Evolutionary conservation across 2,329 filamentous ascomycete genomes (phyloP), one percentile per base, ranked within the genome.

Genomic region (Aspergillus pseudonomiae): DNA sequence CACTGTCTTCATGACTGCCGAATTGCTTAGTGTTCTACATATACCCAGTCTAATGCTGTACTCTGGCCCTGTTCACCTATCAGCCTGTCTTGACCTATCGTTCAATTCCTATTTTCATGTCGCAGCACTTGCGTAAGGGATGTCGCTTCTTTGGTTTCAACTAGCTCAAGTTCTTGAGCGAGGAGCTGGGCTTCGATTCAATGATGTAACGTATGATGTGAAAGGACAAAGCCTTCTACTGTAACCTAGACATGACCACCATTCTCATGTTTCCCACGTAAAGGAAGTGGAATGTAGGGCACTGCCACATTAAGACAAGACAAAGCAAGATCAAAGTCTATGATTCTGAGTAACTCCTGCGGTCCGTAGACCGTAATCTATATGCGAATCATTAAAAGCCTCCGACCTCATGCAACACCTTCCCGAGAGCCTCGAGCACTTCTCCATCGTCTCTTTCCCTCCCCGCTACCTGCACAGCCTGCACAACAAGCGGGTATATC

Each of bases 401-500:
- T 14, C 89, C 88, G 30, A 92, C 84, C 34, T 86, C 85, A 58
- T 88, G 84, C 65, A 93, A 76, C 14, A 88, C 87, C 70, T 84
- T 84, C 11, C 84, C 82, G 11, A 92, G 75, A 65, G 89, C 79
- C 45, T 78, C 78, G 4, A 80, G 67, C 24, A 80, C 72, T 46
- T 73, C 70, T 14, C 75, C 74, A 66, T 78, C 75, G 63, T 78
- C 76, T 11, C 70, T 73, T 63, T 79, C 77, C 64, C 76, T 79
- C 10, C 78, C 78, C 16, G 78, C 77, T 34, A 80, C 74, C 60
- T 77, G 74, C 21, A 80, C 71, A 6, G 57, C 73, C 60, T 73
- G 71, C 59, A 78, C 77, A 60, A 79, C 70, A 85, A 98, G 80
- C 9, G 93, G 91, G 76, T 96, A 97, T 65, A 99, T 78, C 73